A percentile compares a stretch with the other conserved stretches of the same genome.
Evolutionary conservation across 805 yeast species (phyloP).

Genomic region (Huiozyma sinensis): DNA sequence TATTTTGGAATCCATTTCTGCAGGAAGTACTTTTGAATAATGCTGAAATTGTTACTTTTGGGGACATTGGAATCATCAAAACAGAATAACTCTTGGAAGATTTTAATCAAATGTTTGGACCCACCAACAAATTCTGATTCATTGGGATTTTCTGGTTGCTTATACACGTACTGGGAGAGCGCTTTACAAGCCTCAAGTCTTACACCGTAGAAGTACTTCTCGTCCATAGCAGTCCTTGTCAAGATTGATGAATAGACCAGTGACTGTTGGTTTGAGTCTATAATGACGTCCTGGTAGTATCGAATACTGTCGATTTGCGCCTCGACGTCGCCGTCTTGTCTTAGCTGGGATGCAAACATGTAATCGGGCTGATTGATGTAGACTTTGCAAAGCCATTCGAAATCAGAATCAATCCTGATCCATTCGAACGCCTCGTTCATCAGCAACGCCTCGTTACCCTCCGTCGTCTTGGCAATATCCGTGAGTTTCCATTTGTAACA

Average conservation of each 20-base stretch:
- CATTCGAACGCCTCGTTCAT: conserved; percentile 87
- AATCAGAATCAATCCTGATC: conserved; percentile 95
- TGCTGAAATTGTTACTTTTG: conserved; percentile 66
- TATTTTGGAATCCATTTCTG: conserved; percentile 59
- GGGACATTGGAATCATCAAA: conserved; percentile 61
- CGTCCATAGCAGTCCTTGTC: conserved; percentile 71
- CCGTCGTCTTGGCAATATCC: conserved; percentile 50
- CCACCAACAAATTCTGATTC: conserved; percentile 35
- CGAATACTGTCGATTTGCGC: conserved; percentile 82
- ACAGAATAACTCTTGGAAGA: conserved; percentile 63
- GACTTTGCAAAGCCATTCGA: conserved; percentile 86
- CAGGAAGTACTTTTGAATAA: conserved; percentile 57
- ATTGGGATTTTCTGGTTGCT: conserved; percentile 7
- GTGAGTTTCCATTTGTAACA: conserved; percentile 59
- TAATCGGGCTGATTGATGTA: conserved; percentile 83
- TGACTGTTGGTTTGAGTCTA: conserved; percentile 40
- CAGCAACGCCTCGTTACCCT: conserved; percentile 22
- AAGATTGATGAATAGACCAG: conserved; percentile 64
- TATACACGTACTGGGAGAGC: conserved; percentile 54
- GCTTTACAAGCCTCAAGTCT: conserved; percentile 80
- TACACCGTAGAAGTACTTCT: conserved; percentile 79
- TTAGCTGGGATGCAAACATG: conserved; percentile 88
- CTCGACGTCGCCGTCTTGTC: conserved; percentile 90
- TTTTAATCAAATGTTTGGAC: conserved; percentile 55
- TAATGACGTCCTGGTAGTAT: conserved; percentile 47